These are phyloP conservation scores for Aspergillus diversus DNA, from an alignment of 495 filamentous ascomycete genomes.

Conservation along the genomic window DNA sequence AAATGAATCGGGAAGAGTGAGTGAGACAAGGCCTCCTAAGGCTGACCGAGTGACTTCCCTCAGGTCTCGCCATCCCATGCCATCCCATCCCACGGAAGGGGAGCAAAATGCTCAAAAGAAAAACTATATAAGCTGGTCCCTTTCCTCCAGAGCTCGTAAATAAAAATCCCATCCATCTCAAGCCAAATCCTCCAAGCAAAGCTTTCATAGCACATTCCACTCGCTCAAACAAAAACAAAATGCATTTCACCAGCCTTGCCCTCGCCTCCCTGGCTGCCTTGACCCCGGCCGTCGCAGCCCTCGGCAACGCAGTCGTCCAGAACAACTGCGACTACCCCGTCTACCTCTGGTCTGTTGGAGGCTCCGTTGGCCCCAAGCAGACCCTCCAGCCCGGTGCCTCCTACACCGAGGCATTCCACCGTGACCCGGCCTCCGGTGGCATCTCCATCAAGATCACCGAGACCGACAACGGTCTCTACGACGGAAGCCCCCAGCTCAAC, in stretches of 20 bases:
- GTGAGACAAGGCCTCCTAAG: too few species aligned
- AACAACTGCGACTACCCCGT: slow-evolving; percentile 54
- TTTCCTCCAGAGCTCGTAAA: too few species aligned
- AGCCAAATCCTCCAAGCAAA: too few species aligned
- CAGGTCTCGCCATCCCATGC: too few species aligned
- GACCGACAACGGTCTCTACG: slow-evolving; percentile 53
- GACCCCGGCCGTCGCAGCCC: slow-evolving; percentile 40
- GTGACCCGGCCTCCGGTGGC: slow-evolving; percentile 56
- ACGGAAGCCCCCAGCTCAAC: slow-evolving; percentile 54
- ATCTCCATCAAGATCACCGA: slow-evolving; percentile 59
- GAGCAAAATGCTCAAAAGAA: too few species aligned
- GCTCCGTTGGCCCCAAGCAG: slow-evolving; percentile 41
- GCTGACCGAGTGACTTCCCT: too few species aligned
- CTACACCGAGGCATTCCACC: slow-evolving; percentile 47
- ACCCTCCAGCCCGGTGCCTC: slow-evolving; percentile 40
- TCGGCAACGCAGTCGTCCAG: slow-evolving; percentile 54
- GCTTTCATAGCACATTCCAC: slow-evolving; percentile 6
- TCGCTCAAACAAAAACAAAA: slow-evolving; percentile 22
- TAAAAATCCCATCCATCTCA: too few species aligned
- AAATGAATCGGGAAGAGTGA: too few species aligned
- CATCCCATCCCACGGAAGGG: too few species aligned
- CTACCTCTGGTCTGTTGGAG: slow-evolving; percentile 61
- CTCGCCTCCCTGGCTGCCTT: slow-evolving; percentile 33
- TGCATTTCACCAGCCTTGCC: slow-evolving; percentile 37
- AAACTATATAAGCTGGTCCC: too few species aligned